Evolutionary conservation across 2,329 filamentous ascomycete species (phyloP).

Genomic region (Ascochyta pisi): DNA sequence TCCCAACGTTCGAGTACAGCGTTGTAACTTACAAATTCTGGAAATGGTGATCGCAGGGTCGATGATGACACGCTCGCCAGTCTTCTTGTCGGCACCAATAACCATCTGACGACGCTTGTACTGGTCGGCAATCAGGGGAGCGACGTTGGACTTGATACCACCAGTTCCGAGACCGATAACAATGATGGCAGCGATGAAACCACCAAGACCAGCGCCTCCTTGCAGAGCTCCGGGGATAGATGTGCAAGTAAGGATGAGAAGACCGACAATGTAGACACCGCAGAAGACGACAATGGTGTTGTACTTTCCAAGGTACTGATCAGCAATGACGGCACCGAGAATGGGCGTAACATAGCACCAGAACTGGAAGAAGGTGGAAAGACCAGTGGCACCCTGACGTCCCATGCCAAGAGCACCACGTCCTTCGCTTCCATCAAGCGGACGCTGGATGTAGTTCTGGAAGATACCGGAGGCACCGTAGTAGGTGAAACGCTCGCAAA

Average conservation of each 20-base stretch:
- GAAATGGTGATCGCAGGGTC: slow-evolving; percentile 57
- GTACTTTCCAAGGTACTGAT: slow-evolving; percentile 74
- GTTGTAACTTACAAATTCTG: slow-evolving; percentile 45
- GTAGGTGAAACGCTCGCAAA: slow-evolving; percentile 60
- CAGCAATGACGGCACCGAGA: slow-evolving; percentile 63
- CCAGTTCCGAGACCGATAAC: slow-evolving; percentile 77
- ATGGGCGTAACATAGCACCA: slow-evolving; percentile 54
- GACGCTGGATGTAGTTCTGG: slow-evolving; percentile 58
- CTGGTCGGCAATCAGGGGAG: slow-evolving; percentile 59
- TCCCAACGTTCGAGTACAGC: no score
- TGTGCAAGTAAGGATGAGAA: slow-evolving; percentile 70
- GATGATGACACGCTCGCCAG: slow-evolving; percentile 55
- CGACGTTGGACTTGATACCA: slow-evolving; percentile 82
- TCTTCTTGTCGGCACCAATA: slow-evolving; percentile 51
- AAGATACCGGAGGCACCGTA: slow-evolving; percentile 56
- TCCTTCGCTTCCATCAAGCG: slow-evolving; percentile 47
- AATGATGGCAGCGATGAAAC: slow-evolving; percentile 66
- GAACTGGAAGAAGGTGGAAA: slow-evolving; percentile 56
- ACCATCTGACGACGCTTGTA: slow-evolving; percentile 53
- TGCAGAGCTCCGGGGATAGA: slow-evolving; percentile 70
- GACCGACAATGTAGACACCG: slow-evolving; percentile 68
- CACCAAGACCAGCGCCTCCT: slow-evolving; percentile 66
- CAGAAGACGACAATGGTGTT: slow-evolving; percentile 74
- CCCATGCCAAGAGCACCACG: slow-evolving; percentile 53
- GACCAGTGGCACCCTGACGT: slow-evolving; percentile 54